A percentile compares a stretch with the other conserved stretches of the same genome.
Evolutionary conservation across 2,329 filamentous ascomycete genomes (phyloP).

Genomic region (Ophiocordyceps camponoti-leonardi): DNA sequence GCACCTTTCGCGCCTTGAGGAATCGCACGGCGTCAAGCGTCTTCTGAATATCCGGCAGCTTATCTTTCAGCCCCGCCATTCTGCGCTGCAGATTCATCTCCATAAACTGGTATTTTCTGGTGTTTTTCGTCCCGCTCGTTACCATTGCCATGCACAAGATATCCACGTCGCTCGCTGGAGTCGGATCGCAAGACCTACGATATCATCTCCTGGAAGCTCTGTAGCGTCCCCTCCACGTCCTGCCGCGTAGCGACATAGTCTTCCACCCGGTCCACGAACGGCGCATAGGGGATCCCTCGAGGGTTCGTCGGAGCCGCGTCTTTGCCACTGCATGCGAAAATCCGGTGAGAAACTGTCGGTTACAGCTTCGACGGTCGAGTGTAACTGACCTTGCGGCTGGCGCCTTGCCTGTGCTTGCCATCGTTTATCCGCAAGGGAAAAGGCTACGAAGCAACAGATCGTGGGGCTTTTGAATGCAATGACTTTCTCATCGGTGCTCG

Average conservation of each 20-base stretch:
- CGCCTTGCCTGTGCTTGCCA: constrained; percentile 24
- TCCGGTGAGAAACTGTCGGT: background rate
- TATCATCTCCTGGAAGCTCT: constrained; percentile 86
- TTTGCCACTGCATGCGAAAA: constrained; percentile 12
- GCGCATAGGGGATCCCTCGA: constrained; percentile 66
- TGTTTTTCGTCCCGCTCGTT: constrained; percentile 1
- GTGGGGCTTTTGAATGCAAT: constrained; percentile 3
- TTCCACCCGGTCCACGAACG: constrained; percentile 77
- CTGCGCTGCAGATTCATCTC: constrained; percentile 81
- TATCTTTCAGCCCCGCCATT: constrained; percentile 68
- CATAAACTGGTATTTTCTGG: constrained; percentile 99
- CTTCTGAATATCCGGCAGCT: constrained; percentile 94
- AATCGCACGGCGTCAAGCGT: constrained; percentile 85
- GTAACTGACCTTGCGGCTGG: constrained; percentile 15
- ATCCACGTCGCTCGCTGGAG: background rate
- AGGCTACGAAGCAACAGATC: constrained; percentile 5
- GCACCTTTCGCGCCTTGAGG: constrained; percentile 56
- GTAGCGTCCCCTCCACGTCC: constrained; percentile 65
- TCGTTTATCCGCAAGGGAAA: constrained; percentile 10
- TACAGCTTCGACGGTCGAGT: background rate
- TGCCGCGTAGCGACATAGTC: constrained; percentile 67
- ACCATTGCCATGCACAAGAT: background rate
- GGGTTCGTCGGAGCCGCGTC: constrained; percentile 51
- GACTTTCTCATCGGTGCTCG: constrained; percentile 12
- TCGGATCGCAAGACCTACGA: constrained; percentile 55